A percentile compares a stretch with the other conserved stretches of the same genome.
These are phyloP conservation scores for Neonectria ditissima DNA, from an alignment of 2,329 filamentous ascomycete genomes.

Conservation along the genomic window DNA sequence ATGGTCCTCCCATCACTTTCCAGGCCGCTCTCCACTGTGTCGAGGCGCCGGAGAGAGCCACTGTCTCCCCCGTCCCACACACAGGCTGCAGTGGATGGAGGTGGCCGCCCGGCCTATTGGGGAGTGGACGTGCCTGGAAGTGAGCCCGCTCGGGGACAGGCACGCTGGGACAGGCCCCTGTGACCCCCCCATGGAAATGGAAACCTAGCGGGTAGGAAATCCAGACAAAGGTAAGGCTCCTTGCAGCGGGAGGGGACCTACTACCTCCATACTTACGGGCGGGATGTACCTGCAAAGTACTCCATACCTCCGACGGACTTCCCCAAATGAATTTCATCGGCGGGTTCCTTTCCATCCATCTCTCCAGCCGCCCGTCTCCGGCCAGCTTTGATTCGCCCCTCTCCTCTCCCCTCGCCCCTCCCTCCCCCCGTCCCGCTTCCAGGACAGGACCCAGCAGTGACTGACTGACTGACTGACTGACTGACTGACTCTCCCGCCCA, in stretches of 20 bases:
- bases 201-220: too few species aligned
- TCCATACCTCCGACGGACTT: not conserved
- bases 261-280: too few species aligned
- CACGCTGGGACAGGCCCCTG: not conserved
- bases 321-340: conserved; percentile 1
- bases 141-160: not conserved
- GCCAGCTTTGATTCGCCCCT: conserved; percentile 11
- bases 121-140: not conserved
- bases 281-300: conserved; percentile 14
- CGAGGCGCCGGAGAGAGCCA: conserved; percentile 6
- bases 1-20: not conserved
- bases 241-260: too few species aligned
- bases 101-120: not conserved
- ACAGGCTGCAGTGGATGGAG: not conserved
- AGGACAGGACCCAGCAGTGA: not conserved
- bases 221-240: not conserved
- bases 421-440: not conserved
- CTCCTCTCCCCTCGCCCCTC: too few species aligned
- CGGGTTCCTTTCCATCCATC: conserved; percentile 5
- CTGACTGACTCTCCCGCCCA: too few species aligned
- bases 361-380: conserved; percentile 19
- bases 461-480: too few species aligned
- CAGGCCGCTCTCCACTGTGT: not conserved
- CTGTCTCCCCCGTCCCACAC: too few species aligned
- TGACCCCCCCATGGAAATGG: not conserved